Conservation (phyloP, 2,329 filamentous ascomycete species). For the Trichoderma sp. region DNA sequence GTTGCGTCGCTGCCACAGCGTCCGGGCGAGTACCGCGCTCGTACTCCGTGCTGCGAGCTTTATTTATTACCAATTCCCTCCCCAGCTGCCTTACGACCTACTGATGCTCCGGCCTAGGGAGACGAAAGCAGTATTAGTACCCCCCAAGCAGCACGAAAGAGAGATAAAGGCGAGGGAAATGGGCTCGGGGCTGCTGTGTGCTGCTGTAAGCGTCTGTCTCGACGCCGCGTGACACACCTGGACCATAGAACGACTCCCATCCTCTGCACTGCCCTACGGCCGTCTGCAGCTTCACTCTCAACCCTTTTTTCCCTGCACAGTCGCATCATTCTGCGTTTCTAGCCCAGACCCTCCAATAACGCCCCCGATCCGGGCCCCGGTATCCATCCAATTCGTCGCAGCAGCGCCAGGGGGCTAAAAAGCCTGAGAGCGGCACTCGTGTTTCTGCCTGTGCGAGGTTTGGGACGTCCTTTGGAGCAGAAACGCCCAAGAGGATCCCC, state of each 20-base stretch:
- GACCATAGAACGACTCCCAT: background rate
- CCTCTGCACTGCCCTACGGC: background rate
- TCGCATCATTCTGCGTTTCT: slow-evolving; percentile 12
- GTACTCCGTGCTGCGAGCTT: background rate
- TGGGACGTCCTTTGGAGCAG: background rate
- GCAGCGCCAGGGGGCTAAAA: slow-evolving; percentile 5
- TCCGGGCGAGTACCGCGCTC: background rate
- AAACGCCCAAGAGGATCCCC: background rate
- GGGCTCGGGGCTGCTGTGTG: slow-evolving; percentile 11
- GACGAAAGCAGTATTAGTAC: slow-evolving; percentile 8
- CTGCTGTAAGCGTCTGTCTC: slow-evolving; percentile 16
- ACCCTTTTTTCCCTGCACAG: background rate
- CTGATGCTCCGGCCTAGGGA: slow-evolving; percentile 11
- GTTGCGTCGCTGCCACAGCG: background rate
- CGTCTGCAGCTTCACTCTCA: background rate
- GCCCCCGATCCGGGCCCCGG: slow-evolving; percentile 7
- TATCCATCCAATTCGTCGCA: slow-evolving; percentile 18
- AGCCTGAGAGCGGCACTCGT: background rate
- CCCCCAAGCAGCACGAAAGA: background rate
- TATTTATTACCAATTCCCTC: slow-evolving; percentile 1
- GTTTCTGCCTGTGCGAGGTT: background rate
- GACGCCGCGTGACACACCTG: slow-evolving; percentile 14
- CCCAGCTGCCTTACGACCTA: background rate
- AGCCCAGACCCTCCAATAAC: background rate
- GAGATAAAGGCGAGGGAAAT: background rate